Evolutionary conservation across 2,329 filamentous ascomycete species (phyloP).

Genomic region (Cadophora luteo-olivacea): DNA sequence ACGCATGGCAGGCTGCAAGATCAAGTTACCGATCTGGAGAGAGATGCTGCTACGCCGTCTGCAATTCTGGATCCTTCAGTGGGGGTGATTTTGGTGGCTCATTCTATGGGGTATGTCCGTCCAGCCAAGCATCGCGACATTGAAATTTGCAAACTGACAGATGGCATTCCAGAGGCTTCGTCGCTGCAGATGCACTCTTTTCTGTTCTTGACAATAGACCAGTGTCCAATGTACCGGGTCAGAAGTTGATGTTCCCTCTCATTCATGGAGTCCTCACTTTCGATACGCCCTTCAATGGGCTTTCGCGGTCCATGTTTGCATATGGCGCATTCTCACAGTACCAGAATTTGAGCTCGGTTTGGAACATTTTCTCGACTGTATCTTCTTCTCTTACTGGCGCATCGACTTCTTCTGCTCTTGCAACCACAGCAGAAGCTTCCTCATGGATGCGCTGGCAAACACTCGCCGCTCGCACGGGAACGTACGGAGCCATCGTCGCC

Average conservation of each 20-base stretch:
- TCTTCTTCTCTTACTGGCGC: conserved; percentile 53
- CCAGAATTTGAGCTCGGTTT: conserved; percentile 61
- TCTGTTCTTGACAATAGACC: conserved; percentile 47
- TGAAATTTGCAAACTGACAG: conserved; percentile 21
- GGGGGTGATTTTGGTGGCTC: conserved; percentile 79
- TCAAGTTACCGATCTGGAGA: conserved; percentile 81
- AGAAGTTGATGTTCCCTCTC: conserved; percentile 65
- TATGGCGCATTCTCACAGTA: conserved; percentile 67
- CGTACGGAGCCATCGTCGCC: conserved; percentile 79
- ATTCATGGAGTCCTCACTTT: conserved; percentile 83
- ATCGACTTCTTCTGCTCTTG: conserved; percentile 37
- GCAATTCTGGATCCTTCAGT: conserved; percentile 83
- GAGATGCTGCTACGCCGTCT: conserved; percentile 72
- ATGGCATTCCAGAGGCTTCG: conserved; percentile 66
- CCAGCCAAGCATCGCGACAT: too few relatives aligned
- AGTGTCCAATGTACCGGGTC: conserved; percentile 49
- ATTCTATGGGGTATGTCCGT: conserved; percentile 72
- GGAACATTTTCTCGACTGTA: conserved; percentile 62
- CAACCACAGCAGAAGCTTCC: conserved; percentile 26
- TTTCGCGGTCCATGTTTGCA: conserved; percentile 64
- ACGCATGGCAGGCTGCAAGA: conserved; percentile 69
- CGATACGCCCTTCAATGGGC: conserved; percentile 82
- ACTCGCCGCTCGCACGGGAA: conserved; percentile 81
- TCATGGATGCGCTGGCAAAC: conserved; percentile 62
- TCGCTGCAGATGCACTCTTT: conserved; percentile 82